Evolutionary conservation across 1,139 yeast genomes (phyloP).

Genomic region (Suhomyces guaymorum): DNA sequence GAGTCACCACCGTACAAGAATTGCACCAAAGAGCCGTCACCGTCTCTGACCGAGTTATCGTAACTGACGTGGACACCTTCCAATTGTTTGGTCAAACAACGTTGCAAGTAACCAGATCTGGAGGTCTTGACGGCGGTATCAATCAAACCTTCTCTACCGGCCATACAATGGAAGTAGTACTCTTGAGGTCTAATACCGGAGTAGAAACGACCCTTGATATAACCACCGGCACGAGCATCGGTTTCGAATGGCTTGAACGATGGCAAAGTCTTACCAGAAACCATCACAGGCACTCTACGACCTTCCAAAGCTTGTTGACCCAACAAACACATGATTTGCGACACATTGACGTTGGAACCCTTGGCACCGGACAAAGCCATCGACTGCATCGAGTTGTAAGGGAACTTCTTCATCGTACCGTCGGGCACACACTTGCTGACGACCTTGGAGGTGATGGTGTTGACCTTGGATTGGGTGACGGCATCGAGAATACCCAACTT

Average conservation of each 20-base stretch:
- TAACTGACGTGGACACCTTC: slow-evolving; percentile 96
- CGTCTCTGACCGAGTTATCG: slow-evolving; percentile 94
- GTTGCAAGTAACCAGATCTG: slow-evolving; percentile 96
- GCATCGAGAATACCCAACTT: slow-evolving; percentile 95
- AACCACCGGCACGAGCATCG: slow-evolving; percentile 98
- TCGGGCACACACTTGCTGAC: slow-evolving; percentile 93
- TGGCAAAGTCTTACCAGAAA: slow-evolving; percentile 95
- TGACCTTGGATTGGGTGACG: slow-evolving; percentile 90
- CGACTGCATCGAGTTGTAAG: slow-evolving; percentile 95
- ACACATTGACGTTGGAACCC: slow-evolving; percentile 97
- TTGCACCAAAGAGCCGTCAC: slow-evolving; percentile 91
- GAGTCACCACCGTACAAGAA: slow-evolving; percentile 98
- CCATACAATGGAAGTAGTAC: slow-evolving; percentile 99
- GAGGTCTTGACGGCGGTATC: slow-evolving; percentile 99
- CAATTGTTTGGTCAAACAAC: slow-evolving; percentile 96
- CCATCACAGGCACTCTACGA: slow-evolving; percentile 99
- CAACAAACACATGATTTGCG: slow-evolving; percentile 98
- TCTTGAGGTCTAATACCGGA: slow-evolving; percentile 99
- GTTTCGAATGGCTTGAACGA: slow-evolving; percentile 96
- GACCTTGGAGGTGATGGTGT: slow-evolving; percentile 87
- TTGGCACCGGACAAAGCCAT: slow-evolving; percentile 99
- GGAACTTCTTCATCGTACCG: slow-evolving; percentile 95
- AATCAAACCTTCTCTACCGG: slow-evolving; percentile 99
- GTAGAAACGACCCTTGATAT: slow-evolving; percentile 94
- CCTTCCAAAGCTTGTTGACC: slow-evolving; percentile 99